phyloP scores from a whole-genome alignment of 2,329 filamentous ascomycete species.

The Colletotrichum cuscutae region DNA sequence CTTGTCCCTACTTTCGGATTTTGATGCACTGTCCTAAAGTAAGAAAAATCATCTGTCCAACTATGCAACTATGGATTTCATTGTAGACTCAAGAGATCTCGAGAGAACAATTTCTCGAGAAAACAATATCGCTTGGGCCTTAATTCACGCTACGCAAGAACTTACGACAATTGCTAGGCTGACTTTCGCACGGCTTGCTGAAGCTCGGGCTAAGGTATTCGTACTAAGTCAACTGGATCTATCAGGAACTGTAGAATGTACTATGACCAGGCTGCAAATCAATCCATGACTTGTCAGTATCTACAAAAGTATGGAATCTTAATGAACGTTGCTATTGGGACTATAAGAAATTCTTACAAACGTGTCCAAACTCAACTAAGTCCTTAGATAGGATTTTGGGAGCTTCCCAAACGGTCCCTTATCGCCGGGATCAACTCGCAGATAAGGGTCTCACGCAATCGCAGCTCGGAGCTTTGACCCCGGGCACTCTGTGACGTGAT shows the following conservation, averaged over 20 bases:
- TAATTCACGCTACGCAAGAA: too few relatives aligned
- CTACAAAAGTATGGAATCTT: too few relatives aligned
- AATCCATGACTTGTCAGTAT: not conserved
- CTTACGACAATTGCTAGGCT: not conserved
- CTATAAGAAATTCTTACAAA: too few relatives aligned
- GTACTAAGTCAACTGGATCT: not conserved
- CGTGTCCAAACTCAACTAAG: not conserved
- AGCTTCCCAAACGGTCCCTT: conserved; percentile 65
- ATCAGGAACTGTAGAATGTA: not conserved
- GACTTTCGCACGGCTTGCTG: conserved; percentile 76
- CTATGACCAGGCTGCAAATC: not conserved
- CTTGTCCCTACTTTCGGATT: not conserved
- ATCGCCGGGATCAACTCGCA: conserved; percentile 18
- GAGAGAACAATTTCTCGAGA: too few relatives aligned
- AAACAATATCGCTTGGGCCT: too few relatives aligned
- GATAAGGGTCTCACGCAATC: conserved; percentile 24
- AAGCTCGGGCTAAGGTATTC: not conserved
- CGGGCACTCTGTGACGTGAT: conserved; percentile 17
- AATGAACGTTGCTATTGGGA: too few relatives aligned
- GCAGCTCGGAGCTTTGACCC: conserved; percentile 25
- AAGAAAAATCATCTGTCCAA: not conserved
- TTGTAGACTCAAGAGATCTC: not conserved
- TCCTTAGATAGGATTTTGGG: conserved; percentile 85
- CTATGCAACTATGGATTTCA: not conserved
- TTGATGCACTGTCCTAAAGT: not conserved